Conservation (phyloP, 1,284 basidiomycete genomes). For the Microstroma glucosiphilum region DNA sequence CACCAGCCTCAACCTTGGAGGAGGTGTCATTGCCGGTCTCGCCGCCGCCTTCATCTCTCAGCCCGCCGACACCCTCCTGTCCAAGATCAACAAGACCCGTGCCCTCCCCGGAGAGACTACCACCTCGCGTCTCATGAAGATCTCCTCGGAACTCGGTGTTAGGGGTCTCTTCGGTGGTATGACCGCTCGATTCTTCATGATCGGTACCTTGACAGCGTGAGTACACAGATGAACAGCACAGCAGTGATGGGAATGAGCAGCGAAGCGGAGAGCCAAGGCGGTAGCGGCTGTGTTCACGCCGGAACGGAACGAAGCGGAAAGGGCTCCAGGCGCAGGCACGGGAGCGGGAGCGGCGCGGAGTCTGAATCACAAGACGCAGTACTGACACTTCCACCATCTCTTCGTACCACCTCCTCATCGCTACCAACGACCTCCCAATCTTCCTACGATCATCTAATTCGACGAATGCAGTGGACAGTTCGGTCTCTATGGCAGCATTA, state of each 20-base stretch:
- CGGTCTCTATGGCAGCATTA: slow-evolving; percentile 56
- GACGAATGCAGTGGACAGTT: slow-evolving; percentile 42
- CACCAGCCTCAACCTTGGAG: slow-evolving; percentile 46
- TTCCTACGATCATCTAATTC: neutral
- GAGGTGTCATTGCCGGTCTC: slow-evolving; percentile 50
- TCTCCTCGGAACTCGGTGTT: slow-evolving; percentile 55
- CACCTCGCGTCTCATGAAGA: slow-evolving; percentile 54
- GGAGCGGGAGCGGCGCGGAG: too few species aligned
- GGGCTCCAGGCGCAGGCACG: too few species aligned
- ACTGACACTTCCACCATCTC: neutral
- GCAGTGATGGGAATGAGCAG: too few species aligned
- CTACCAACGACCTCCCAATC: neutral
- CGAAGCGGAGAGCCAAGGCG: too few species aligned
- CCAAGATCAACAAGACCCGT: slow-evolving; percentile 61
- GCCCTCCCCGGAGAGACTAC: slow-evolving; percentile 56
- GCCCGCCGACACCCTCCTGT: slow-evolving; percentile 52
- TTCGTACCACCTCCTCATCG: neutral
- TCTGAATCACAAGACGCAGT: too few species aligned
- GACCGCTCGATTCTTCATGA: slow-evolving; percentile 53
- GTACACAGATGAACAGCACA: too few species aligned
- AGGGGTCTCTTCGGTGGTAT: slow-evolving; percentile 57
- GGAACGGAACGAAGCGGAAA: too few species aligned
- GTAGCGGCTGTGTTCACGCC: too few species aligned
- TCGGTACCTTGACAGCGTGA: slow-evolving; percentile 57
- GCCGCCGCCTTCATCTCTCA: slow-evolving; percentile 50